Evolutionary conservation across 192 early-diverging fungal species (phyloP).

Genomic region (Backusella tuberculispora): DNA sequence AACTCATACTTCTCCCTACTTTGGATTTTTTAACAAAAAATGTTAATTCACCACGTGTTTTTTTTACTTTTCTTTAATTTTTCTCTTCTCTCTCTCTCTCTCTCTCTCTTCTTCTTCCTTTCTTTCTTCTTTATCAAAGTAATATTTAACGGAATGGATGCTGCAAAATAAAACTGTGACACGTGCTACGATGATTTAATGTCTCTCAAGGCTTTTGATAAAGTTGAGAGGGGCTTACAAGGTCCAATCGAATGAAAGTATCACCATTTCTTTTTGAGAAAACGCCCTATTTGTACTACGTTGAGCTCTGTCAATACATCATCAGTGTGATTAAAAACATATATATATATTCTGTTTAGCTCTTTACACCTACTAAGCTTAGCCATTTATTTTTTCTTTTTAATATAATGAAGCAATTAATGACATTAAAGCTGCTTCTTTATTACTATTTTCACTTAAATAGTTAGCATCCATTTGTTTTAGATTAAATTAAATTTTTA

Average conservation of each 20-base stretch:
- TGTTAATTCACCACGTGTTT: background rate
- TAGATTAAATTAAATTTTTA: no score
- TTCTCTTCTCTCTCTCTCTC: background rate
- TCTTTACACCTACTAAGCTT: background rate
- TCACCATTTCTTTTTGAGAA: background rate
- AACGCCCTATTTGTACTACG: background rate
- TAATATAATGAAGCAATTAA: background rate
- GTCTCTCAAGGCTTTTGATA: background rate
- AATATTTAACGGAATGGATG: background rate
- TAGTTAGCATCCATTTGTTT: no score
- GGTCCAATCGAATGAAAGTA: background rate
- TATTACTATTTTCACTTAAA: no score
- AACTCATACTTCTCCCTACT: background rate
- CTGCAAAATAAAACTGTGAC: background rate
- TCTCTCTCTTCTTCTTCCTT: background rate
- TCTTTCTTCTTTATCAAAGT: constrained; percentile 11
- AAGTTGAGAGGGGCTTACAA: background rate
- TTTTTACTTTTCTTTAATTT: background rate
- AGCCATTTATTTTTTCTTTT: background rate
- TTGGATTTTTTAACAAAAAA: background rate
- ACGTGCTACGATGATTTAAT: background rate
- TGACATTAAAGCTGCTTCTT: no score
- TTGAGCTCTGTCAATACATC: background rate
- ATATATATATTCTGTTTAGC: background rate
- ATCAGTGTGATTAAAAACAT: background rate